Base-by-base conservation (phyloP, 257 asterid species). In the Solanum raphanifolium region DNA sequence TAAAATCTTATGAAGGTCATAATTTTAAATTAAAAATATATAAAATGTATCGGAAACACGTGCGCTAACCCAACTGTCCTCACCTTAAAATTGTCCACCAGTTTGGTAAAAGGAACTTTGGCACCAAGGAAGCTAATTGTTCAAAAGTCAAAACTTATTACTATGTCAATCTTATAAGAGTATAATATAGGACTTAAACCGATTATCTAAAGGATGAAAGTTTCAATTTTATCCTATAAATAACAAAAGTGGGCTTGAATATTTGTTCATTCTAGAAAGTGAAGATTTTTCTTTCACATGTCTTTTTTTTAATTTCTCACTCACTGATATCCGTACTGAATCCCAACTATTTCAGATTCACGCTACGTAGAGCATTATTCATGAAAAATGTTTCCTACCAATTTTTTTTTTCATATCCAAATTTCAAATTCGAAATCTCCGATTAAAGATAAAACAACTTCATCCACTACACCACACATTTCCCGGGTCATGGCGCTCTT, bases 1-100 rank as follows among this genome's bases (percentile, higher is more conserved):
- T 0, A 23, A n/a, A 2, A 1, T 23, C 1, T 62, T 62, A 9
- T 23, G 1, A 62, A 62, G 10, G 0, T 62, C 2, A 11, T 62
- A 5, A 2, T 58, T 58, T 7, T 58, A 0, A 58, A 58, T 8
- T 58, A 58, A 58, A 58, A 0, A 21, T 58, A 58, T 58, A 7
- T 7, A 58, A 7, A 20, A 58, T 58, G 0, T 58, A 58, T 20
- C 5, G 2, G 8, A 58, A 58, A 52, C n/a, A 18, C 9, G 1
- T 18, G 0, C 16, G 4, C 52, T 43, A 43, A 13, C 18, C 52
- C 55, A 46, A 46, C 2, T 46, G 1, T 52, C 1, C 1, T 2
- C n/a, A 55, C 4, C n/a, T 6, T 7, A 3, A 55, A 55, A 55
- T 55, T 18, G 10, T 55, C 65, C 65, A 18, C 65, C 62, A 18